Percentiles rank a stretch among this genome's conserved stretches.
Evolutionary conservation across 805 yeast genomes (phyloP).

Genomic region (Yarrowia phangngaensis): DNA sequence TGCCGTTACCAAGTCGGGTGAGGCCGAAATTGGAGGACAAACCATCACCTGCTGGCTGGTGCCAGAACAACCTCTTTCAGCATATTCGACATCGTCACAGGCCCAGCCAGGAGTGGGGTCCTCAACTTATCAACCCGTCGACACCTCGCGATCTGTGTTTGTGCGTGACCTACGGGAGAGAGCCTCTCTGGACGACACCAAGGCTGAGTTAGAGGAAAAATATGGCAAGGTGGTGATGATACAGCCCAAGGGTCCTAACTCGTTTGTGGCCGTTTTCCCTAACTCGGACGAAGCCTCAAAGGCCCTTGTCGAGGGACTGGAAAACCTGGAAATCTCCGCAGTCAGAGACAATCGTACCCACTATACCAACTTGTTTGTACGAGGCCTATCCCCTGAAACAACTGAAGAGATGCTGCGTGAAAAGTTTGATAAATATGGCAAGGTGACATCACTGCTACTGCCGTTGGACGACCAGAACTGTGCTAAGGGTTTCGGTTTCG

Average conservation of each 20-base stretch:
- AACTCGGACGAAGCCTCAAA: conserved; percentile 8
- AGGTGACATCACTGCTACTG: conserved; percentile 20
- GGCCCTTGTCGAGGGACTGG: conserved; percentile 4
- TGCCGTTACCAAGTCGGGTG: neutral
- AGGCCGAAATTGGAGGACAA: neutral
- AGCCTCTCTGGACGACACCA: neutral
- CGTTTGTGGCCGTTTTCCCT: conserved; percentile 22
- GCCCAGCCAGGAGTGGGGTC: no score
- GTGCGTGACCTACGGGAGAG: conserved; percentile 11
- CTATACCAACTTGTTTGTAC: conserved; percentile 22
- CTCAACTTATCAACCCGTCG: neutral
- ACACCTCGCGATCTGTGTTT: conserved; percentile 14
- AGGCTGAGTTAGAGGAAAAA: neutral
- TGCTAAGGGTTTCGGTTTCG: conserved; percentile 56
- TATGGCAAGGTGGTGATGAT: conserved; percentile 7
- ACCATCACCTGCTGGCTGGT: conserved; percentile 1
- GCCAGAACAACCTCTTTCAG: neutral
- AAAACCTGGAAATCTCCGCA: conserved; percentile 6
- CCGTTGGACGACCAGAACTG: conserved; percentile 13
- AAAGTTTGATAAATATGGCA: conserved; percentile 4
- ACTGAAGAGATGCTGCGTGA: neutral
- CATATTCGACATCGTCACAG: neutral
- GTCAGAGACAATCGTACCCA: conserved; percentile 5
- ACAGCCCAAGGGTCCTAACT: conserved; percentile 17
- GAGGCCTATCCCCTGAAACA: conserved; percentile 8